Base-by-base conservation (phyloP, 2,329 filamentous ascomycete species). In the Aphanoascus verrucosus region DNA sequence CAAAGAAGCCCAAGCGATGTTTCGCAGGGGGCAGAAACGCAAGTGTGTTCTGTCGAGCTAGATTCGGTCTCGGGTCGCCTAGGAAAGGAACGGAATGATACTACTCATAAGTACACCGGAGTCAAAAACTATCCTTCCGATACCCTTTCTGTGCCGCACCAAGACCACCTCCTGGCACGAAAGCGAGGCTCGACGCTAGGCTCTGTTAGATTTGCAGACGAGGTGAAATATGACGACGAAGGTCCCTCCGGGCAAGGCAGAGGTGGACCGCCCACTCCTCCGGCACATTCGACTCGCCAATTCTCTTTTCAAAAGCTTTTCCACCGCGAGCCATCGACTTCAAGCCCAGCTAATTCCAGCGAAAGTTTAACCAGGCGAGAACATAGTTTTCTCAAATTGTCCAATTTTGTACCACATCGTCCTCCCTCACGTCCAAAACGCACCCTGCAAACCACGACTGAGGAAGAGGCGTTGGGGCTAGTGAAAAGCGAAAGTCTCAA, bases 221-320 rank as follows among this genome's bases (percentile, higher is more conserved):
- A 49, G 37, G 44, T 50, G 7, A 37, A 44, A 51, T 61, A 53
- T 38, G 55, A 52, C 48, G 61, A 55, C 49, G 52, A 54, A 47
- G 62, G 49, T 49, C 55, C n/a, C 49, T 51, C 9, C n/a, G 41
- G 37, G 8, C 47, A 49, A 20, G 51, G 55, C 14, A 58, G 49
- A 32, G 58, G 35, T 49, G 57, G 53, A 37, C 57, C 59, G 2
- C 62, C 63, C 58, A 67, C 60, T 57, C 69, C 58, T 14, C 62
- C 65, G 34, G 58, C 77, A 2, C 80, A 78, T 52, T 73, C 85
- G 9, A 79, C 75, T 59, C 79, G 91, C 56, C 88, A 95, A 65
- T 98, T 97, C 71, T 94, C 87, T 15, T 97, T 97, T 75, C 85
- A 90, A 59, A 88, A 86, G 59, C 82, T 95, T 50, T 93, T 96